Conservation (phyloP, 371 early-diverging fungal genomes). For the Gilbertella persicaria region DNA sequence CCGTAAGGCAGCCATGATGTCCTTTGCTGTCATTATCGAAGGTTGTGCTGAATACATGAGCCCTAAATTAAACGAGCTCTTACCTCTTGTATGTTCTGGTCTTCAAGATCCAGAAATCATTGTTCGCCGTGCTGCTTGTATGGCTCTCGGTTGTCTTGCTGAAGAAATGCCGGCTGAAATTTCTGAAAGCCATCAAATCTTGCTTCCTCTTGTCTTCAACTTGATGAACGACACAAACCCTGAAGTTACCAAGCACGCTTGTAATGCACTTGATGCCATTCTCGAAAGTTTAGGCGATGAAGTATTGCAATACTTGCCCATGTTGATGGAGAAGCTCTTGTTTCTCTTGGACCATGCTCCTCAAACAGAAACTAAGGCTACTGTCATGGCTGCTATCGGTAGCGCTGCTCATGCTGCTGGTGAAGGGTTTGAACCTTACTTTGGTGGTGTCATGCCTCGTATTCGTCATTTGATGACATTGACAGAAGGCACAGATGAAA, state of each 20-base stretch:
- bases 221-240: conserved; percentile 75
- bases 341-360: conserved; percentile 66
- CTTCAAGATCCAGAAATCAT: conserved; percentile 76
- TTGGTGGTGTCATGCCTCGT: conserved; percentile 69
- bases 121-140: conserved; percentile 88
- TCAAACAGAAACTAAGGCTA: conserved; percentile 65
- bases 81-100: conserved; percentile 73
- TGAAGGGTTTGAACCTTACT: conserved; percentile 79
- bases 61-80: conserved; percentile 70
- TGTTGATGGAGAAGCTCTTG: conserved; percentile 79
- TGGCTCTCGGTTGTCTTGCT: conserved; percentile 82
- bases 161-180: conserved; percentile 82
- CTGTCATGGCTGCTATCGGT: conserved; percentile 84
- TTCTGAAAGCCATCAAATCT: conserved; percentile 72
- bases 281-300: conserved; percentile 80
- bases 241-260: conserved; percentile 77
- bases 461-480: conserved; percentile 74
- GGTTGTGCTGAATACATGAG: conserved; percentile 86
- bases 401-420: conserved; percentile 87
- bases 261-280: conserved; percentile 86
- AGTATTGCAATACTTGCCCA: conserved; percentile 78
- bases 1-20: conserved; percentile 89
- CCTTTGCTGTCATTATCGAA: conserved; percentile 83
- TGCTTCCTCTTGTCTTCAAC: conserved; percentile 82
- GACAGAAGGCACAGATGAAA: conserved; percentile 63